Evolutionary conservation across 257 asterid genomes (phyloP).

Genomic region (Euphrasia confusa): DNA sequence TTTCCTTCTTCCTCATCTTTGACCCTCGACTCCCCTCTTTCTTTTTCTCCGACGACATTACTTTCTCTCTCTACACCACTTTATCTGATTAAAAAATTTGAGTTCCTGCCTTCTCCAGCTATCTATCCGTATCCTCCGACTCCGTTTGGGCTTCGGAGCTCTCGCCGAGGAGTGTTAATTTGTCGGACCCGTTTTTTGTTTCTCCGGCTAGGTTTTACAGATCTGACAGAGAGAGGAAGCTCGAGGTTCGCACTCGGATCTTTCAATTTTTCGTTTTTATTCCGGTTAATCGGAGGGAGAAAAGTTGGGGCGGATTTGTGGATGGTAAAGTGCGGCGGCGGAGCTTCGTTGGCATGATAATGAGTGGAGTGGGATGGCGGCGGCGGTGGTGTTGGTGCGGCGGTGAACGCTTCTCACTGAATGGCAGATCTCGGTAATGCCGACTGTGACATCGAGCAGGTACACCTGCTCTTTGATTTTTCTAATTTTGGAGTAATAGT

Average conservation of each 20-base stretch:
- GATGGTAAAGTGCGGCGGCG: slow-evolving; percentile 70
- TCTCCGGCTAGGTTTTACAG: slow-evolving; percentile 24
- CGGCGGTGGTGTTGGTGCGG: slow-evolving; percentile 75
- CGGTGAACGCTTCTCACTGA: slow-evolving; percentile 75
- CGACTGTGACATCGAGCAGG: slow-evolving; percentile 87
- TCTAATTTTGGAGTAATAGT: not conserved
- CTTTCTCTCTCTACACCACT: slow-evolving; percentile 14
- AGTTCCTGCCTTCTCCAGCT: not conserved
- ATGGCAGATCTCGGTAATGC: slow-evolving; percentile 98
- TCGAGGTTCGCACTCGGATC: slow-evolving; percentile 26
- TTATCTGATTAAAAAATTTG: not conserved
- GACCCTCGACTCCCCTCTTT: slow-evolving; percentile 27
- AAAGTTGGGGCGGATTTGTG: slow-evolving; percentile 39
- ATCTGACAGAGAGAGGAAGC: slow-evolving; percentile 27
- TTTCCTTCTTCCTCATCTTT: slow-evolving; percentile 36
- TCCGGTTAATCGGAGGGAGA: slow-evolving; percentile 20
- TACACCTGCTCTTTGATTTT: slow-evolving; percentile 27
- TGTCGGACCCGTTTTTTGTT: slow-evolving; percentile 1
- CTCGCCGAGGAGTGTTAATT: slow-evolving; percentile 3
- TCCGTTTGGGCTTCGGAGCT: slow-evolving; percentile 27
- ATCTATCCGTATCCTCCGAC: slow-evolving; percentile 3
- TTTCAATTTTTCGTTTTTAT: slow-evolving; percentile 12
- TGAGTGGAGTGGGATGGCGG: slow-evolving; percentile 74
- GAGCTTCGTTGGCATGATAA: slow-evolving; percentile 61
- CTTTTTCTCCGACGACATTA: slow-evolving; percentile 23